Evolutionary conservation across 495 filamentous ascomycete species (phyloP), one percentile per base, ranked within the genome.

Genomic region (Usnea hakonensis): DNA sequence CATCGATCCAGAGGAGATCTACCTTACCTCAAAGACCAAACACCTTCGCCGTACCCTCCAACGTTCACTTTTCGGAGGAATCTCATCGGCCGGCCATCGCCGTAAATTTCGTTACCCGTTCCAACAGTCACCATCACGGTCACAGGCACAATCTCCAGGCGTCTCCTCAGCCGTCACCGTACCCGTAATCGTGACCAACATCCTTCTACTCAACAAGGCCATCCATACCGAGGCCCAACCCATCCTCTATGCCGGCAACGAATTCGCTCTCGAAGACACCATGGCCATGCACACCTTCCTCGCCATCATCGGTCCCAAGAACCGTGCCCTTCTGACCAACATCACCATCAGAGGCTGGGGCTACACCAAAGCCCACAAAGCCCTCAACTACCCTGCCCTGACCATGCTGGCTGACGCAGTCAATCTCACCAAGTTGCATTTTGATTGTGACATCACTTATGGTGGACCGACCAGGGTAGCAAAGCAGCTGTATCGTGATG

Each of bases 231-330:
- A 64, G 23, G n/a, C 64, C n/a, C 64, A 63, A 11, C 59, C 64
- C 16, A 55, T 65, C 19, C 60, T 65, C 9, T 65, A 65, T 36
- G 54, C 50, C 41, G 64, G 36, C 32, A 65, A 65, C 30, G 26
- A n/a, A 19, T 65, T 65, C 17, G 32, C 46, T 1, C 16, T 65
- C 11, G 64, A 65, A 41, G 59, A 65, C 46, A 65, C 60, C 4
- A 65, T 32, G 5, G 64, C 64, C 16, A 13, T 63, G n/a, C 61
- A 63, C 32, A 21, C 26, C 16, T 63, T 63, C 43, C 60, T 65
- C 10, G 57, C 62, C 35, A 60, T 9, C 46, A 60, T 64, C 28
- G 56, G 62, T 14, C 26, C 32, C 43, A 55, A 54, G 26, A 64
- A 64, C 17, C 21, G 37, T 5, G 62, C 56, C n/a, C 52, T 44